Percentiles rank a stretch among this genome's conserved stretches.
Conservation (phyloP, 2,329 filamentous ascomycete genomes). For the Xylaria sp. region DNA sequence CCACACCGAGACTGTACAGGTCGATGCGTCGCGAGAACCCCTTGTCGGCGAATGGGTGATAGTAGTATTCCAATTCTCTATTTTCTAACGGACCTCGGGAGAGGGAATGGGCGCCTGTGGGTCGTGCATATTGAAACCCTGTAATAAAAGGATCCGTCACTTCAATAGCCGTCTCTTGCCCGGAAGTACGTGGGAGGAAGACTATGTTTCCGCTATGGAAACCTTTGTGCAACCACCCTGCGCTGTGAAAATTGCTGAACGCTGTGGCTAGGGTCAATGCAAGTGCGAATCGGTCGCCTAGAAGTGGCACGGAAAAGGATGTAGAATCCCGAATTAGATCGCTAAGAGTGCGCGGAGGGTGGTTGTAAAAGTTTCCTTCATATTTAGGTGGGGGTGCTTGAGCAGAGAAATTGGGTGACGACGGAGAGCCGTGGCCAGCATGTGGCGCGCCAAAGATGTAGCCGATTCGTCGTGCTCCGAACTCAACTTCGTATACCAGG, state of each 20-base stretch:
- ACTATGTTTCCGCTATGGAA: conserved; percentile 24
- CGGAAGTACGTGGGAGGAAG: conserved; percentile 6
- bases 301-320: background rate
- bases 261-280: conserved; percentile 20
- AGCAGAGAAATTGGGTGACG: background rate
- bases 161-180: background rate
- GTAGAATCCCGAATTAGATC: background rate
- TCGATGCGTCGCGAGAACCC: conserved; percentile 16
- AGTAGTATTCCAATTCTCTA: conserved; percentile 14
- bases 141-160: conserved; percentile 23
- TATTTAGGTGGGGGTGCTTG: background rate
- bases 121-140: conserved; percentile 26
- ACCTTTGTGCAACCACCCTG: conserved; percentile 26
- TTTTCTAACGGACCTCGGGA: conserved; percentile 12
- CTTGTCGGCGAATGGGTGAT: conserved; percentile 6
- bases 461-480: conserved; percentile 4
- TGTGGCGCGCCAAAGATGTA: conserved; percentile 17
- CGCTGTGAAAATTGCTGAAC: conserved; percentile 25
- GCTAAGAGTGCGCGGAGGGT: conserved; percentile 1
- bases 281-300: conserved; percentile 23
- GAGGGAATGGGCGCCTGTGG: conserved; percentile 10
- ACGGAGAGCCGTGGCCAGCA: background rate
- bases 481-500: background rate
- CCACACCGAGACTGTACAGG: conserved; percentile 25
- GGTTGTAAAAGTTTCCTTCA: conserved; percentile 7